These are phyloP conservation scores for Litsea cubeba DNA, from an alignment of 164 flowering plant genomes.

Conservation along the genomic window DNA sequence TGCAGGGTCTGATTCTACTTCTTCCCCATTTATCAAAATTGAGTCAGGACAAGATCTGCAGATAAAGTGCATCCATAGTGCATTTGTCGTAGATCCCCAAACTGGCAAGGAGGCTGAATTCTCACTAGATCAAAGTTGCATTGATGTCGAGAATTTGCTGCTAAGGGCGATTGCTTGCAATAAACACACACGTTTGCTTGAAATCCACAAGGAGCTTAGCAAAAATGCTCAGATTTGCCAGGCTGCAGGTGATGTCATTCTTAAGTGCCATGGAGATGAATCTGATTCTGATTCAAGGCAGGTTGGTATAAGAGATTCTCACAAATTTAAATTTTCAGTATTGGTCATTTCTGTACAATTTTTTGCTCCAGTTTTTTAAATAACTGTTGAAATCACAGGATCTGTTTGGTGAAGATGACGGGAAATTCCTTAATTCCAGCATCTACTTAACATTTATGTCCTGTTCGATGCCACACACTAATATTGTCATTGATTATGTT, in stretches of 20 bases:
- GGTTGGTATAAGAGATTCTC: conserved; percentile 35
- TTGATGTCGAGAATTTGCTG: conserved; percentile 88
- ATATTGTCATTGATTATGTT: too few relatives aligned
- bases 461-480: too few relatives aligned
- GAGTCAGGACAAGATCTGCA: conserved; percentile 88
- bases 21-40: conserved; percentile 73
- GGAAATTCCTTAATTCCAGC: too few relatives aligned
- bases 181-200: conserved; percentile 87
- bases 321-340: too few relatives aligned
- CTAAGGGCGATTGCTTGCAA: conserved; percentile 75
- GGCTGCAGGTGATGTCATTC: conserved; percentile 61
- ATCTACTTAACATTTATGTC: too few relatives aligned
- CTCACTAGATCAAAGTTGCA: conserved; percentile 72
- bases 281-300: conserved; percentile 39
- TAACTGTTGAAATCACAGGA: too few relatives aligned
- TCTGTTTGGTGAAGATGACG: too few relatives aligned
- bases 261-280: conserved; percentile 49
- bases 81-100: conserved; percentile 79
- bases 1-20: conserved; percentile 51
- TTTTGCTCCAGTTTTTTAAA: too few relatives aligned
- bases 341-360: too few relatives aligned
- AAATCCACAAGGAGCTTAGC: conserved; percentile 65
- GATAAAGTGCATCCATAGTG: conserved; percentile 73
- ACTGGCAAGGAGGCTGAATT: conserved; percentile 86
- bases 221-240: conserved; percentile 68